These are phyloP conservation scores for Phlegmacium glaucopus DNA, from an alignment of 768 basidiomycete species.

Conservation along the genomic window DNA sequence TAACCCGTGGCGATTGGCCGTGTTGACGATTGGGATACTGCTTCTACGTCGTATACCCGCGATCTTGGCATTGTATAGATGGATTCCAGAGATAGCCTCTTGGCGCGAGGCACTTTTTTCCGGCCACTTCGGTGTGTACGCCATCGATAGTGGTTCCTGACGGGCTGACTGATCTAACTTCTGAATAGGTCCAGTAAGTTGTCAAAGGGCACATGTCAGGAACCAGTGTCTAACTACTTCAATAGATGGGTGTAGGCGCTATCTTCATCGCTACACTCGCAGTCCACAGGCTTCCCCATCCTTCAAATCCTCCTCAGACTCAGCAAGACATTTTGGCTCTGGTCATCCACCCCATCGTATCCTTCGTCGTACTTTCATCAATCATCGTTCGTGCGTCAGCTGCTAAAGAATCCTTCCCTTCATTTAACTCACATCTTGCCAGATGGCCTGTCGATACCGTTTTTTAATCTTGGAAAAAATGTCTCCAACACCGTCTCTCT, in stretches of 20 bases:
- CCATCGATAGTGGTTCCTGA: neutral
- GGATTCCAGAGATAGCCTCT: conserved; percentile 82
- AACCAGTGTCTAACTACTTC: neutral
- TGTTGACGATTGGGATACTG: conserved; percentile 67
- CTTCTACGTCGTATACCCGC: conserved; percentile 77
- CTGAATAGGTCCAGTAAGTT: conserved; percentile 49
- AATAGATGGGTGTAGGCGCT: conserved; percentile 87
- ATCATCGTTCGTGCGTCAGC: conserved; percentile 69
- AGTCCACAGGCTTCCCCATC: conserved; percentile 53
- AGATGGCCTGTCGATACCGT: conserved; percentile 73
- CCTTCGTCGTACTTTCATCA: conserved; percentile 84
- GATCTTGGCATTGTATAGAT: conserved; percentile 72
- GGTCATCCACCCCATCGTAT: conserved; percentile 76
- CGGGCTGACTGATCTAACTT: conserved; percentile 1
- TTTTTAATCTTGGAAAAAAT: conserved; percentile 54
- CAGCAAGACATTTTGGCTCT: conserved; percentile 74
- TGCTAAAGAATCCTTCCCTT: no score
- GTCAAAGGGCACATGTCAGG: neutral
- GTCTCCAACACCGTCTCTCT: conserved; percentile 46
- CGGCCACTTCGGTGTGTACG: conserved; percentile 77
- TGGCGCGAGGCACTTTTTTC: conserved; percentile 88
- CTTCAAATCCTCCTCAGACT: conserved; percentile 55
- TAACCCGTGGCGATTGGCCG: conserved; percentile 64
- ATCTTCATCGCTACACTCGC: conserved; percentile 85
- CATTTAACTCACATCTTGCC: neutral